Evolutionary conservation across 2,329 filamentous ascomycete genomes (phyloP).

Genomic region (Annulohypoxylon truncatum): DNA sequence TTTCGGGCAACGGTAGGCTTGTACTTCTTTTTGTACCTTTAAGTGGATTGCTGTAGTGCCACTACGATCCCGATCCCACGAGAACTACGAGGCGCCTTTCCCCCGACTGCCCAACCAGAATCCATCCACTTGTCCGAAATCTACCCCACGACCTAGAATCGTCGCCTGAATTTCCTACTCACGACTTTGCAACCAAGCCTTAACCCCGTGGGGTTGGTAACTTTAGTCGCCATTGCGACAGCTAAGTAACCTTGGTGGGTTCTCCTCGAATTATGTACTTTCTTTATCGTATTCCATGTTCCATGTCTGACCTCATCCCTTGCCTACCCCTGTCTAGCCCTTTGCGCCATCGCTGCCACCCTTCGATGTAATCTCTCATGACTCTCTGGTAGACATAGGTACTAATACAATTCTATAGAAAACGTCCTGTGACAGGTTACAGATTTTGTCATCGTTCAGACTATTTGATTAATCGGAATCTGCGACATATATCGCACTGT

Average conservation of each 20-base stretch:
- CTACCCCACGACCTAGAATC: slow-evolving; percentile 43
- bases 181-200: slow-evolving; percentile 36
- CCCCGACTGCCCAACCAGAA: slow-evolving; percentile 49
- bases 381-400: slow-evolving; percentile 22
- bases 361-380: slow-evolving; percentile 17
- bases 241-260: slow-evolving; percentile 29
- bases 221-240: slow-evolving; percentile 31
- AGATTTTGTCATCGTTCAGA: slow-evolving; percentile 8
- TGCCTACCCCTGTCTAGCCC: slow-evolving; percentile 15
- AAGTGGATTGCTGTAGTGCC: slow-evolving; percentile 22
- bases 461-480: slow-evolving; percentile 22
- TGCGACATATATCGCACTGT: slow-evolving; percentile 20
- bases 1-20: slow-evolving; percentile 17
- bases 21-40: slow-evolving; percentile 6
- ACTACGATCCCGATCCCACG: slow-evolving; percentile 27
- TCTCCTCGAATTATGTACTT: slow-evolving; percentile 26
- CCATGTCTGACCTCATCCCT: slow-evolving; percentile 30
- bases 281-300: slow-evolving; percentile 12
- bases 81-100: slow-evolving; percentile 41
- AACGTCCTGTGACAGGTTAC: slow-evolving; percentile 17
- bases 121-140: slow-evolving; percentile 50
- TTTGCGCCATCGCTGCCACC: slow-evolving; percentile 12
- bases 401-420: slow-evolving; percentile 35
- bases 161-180: slow-evolving; percentile 20
- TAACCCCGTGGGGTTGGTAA: slow-evolving; percentile 43